Evolutionary conservation across 257 asterid species (phyloP), one percentile per base, ranked within the genome.

Genomic region (Nyctanthes arbortristis): DNA sequence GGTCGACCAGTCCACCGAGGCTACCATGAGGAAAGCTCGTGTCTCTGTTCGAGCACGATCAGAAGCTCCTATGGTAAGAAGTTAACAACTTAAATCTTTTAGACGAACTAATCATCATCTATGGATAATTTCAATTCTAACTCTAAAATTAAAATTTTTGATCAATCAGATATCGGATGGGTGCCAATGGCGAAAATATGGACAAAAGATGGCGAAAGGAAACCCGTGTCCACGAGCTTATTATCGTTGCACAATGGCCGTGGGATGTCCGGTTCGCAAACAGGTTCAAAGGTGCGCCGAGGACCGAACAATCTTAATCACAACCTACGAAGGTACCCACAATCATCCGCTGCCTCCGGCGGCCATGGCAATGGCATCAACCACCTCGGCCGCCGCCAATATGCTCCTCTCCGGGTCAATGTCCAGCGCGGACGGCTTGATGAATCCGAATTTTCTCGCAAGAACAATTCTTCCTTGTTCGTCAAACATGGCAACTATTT

Each of bases 1-100:
- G 4, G 61, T 69, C 22, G 91, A 83, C 1, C 93, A 90, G 56
- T 66, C 89, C 1, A 20, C 83, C 0, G 96, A 88, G 40, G 93
- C 97, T 8, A 86, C 96, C 75, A 95, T 92, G 96, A 80, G 96
- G 68, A 95, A 92, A 70, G 94, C 95, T 1, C 98, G 99, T n/a
- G 99, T 95, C 65, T 95, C 99, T 1, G 96, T 95, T 25, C 95
- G 99, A n/a, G 98, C 99, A 11, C 90, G 99, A 63, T 95, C 99
- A 0, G 98, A 95, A 86, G 97, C 98, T 75, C 91, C 96, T 80
- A 84, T 84, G 96, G 96, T 87, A 61, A 29, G 0, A 45, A 45
- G 5, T 63, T 13, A 11, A 14, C n/a, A 18, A 4, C 18, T 39
- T 18, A 13, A 39, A 36, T 12, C 22, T 40, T 16, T 2, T 39